Evolutionary conservation across 1,284 basidiomycete species (phyloP).

Genomic region (Puccinia sorghi): DNA sequence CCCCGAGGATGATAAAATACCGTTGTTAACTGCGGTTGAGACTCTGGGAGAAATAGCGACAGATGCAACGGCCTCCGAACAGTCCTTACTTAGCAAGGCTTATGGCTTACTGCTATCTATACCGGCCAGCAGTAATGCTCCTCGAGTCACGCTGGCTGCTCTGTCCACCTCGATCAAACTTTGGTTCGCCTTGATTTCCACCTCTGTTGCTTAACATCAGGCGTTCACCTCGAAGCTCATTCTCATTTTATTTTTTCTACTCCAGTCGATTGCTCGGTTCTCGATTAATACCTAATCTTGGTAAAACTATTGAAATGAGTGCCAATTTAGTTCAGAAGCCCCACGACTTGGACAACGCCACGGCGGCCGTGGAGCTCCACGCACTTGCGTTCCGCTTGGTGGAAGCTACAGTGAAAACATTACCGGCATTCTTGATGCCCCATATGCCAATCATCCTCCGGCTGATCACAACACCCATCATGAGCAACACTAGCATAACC

Average conservation of each 20-base stretch:
- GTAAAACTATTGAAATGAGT: slow-evolving; percentile 32
- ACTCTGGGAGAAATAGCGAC: slow-evolving; percentile 35
- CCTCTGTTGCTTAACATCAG: background rate
- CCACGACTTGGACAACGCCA: background rate
- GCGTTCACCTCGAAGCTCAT: background rate
- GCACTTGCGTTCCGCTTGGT: slow-evolving; percentile 28
- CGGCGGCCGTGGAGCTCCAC: background rate
- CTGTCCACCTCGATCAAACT: slow-evolving; percentile 37
- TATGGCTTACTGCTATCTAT: slow-evolving; percentile 35
- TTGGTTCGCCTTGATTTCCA: slow-evolving; percentile 23
- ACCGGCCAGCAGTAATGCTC: background rate
- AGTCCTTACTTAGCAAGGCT: slow-evolving; percentile 37
- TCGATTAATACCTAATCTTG: slow-evolving; percentile 32
- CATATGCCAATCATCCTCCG: slow-evolving; percentile 32
- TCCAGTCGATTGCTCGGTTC: slow-evolving; percentile 32
- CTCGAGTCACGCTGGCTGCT: slow-evolving; percentile 1
- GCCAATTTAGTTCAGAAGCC: slow-evolving; percentile 11
- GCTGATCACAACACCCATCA: slow-evolving; percentile 28
- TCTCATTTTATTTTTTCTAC: background rate
- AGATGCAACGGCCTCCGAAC: slow-evolving; percentile 36
- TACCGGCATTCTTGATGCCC: slow-evolving; percentile 27
- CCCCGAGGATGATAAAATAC: slow-evolving; percentile 6
- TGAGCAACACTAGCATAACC: background rate
- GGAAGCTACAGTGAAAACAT: slow-evolving; percentile 37
- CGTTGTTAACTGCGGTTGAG: slow-evolving; percentile 28